phyloP scores from a whole-genome alignment of 2,329 filamentous ascomycete species.

The Beauveria caledonica region DNA sequence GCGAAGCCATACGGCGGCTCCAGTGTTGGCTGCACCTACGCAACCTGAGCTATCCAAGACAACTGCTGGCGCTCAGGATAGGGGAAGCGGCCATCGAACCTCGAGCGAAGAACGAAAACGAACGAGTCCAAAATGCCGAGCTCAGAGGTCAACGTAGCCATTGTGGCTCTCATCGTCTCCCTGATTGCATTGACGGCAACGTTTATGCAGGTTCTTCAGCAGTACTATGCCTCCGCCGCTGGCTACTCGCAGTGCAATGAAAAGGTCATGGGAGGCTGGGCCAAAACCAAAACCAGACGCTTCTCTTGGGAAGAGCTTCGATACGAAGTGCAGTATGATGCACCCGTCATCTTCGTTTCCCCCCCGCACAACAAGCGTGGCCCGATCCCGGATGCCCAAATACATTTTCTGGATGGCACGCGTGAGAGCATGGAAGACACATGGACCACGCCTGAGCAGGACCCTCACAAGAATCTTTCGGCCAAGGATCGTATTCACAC shows the following conservation, averaged over 20 bases:
- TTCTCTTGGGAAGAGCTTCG: conserved; percentile 37
- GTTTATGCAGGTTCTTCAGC: conserved; percentile 39
- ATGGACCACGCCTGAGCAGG: conserved; percentile 24
- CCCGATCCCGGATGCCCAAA: conserved; percentile 22
- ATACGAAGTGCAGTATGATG: conserved; percentile 41
- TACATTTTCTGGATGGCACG: conserved; percentile 33
- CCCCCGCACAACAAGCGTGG: conserved; percentile 32
- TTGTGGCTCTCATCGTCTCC: conserved; percentile 39
- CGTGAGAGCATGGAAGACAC: conserved; percentile 27
- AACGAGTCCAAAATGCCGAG: background rate
- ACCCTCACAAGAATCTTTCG: conserved; percentile 20
- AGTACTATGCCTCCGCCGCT: conserved; percentile 41
- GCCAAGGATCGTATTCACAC: conserved; percentile 37
- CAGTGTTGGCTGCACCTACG: background rate
- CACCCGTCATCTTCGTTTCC: conserved; percentile 43
- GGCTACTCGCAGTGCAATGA: conserved; percentile 41
- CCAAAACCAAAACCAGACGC: conserved; percentile 29
- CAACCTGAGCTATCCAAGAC: background rate
- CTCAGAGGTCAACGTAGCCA: conserved; percentile 30
- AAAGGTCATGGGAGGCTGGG: conserved; percentile 41
- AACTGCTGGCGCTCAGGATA: background rate
- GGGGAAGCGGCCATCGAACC: background rate
- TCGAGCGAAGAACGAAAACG: background rate
- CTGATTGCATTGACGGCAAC: conserved; percentile 38
- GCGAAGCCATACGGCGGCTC: background rate